Evolutionary conservation across 371 early-diverging fungal genomes (phyloP).

Genomic region (Actinomortierella ambigua): DNA sequence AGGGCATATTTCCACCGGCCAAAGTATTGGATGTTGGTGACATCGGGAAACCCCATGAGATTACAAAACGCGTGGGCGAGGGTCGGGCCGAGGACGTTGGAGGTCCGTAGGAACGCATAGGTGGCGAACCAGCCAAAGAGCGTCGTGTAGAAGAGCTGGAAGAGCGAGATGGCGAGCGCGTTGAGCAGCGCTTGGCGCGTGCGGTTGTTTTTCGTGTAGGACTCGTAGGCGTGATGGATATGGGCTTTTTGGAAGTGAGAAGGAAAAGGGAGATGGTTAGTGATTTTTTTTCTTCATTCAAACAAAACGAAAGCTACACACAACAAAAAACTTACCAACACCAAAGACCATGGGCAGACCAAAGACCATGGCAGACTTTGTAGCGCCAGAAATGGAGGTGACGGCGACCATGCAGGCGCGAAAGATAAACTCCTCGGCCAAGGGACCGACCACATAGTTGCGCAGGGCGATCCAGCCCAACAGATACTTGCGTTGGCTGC

Average conservation of each 20-base stretch:
- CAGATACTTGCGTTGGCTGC: conserved; percentile 4
- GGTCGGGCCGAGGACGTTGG: conserved; percentile 21
- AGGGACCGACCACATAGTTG: conserved; percentile 33
- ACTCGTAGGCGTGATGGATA: conserved; percentile 29
- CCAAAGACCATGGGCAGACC: conserved; percentile 39
- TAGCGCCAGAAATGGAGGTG: conserved; percentile 20
- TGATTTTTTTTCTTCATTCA: not conserved
- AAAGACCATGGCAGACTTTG: conserved; percentile 18
- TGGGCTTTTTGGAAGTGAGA: conserved; percentile 15
- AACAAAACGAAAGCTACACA: not conserved
- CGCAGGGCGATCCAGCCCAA: conserved; percentile 18
- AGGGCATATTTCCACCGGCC: conserved; percentile 29
- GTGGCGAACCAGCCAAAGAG: conserved; percentile 43
- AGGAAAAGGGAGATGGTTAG: not conserved
- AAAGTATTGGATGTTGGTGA: conserved; percentile 19
- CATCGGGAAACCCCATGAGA: conserved; percentile 39
- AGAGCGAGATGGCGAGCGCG: conserved; percentile 6
- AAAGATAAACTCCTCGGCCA: conserved; percentile 40
- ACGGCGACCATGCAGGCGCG: conserved; percentile 32
- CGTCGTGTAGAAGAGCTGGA: conserved; percentile 29
- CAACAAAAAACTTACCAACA: conserved; percentile 17
- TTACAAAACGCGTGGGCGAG: conserved; percentile 32
- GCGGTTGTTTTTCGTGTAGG: conserved; percentile 19
- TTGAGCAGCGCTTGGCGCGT: conserved; percentile 24
- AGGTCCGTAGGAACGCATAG: conserved; percentile 35